These are phyloP conservation scores for Noccaea caerulescens DNA, from an alignment of 345 rosid genomes.

Conservation along the genomic window DNA sequence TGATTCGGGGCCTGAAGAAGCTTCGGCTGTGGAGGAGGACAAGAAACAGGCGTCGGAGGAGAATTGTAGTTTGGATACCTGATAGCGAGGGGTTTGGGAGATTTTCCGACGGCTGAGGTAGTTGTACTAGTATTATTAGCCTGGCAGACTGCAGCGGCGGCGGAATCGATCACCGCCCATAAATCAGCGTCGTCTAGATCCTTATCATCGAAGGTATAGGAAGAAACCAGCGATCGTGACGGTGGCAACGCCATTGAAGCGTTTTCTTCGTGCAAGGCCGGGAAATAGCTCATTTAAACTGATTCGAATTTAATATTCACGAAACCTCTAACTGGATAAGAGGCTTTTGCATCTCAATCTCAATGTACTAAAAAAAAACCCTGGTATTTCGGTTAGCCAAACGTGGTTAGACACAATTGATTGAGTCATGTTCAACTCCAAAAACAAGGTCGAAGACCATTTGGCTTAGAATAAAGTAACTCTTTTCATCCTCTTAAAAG, in stretches of 20 bases:
- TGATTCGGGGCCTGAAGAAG: conserved; percentile 43
- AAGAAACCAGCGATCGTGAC: conserved; percentile 35
- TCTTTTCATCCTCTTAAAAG: too few relatives aligned
- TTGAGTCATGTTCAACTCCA: too few relatives aligned
- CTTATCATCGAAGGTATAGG: conserved; percentile 67
- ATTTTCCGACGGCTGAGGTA: conserved; percentile 51
- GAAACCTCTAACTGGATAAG: too few relatives aligned
- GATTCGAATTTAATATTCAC: conserved; percentile 6
- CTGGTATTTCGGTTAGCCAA: not conserved
- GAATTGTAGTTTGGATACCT: conserved; percentile 60
- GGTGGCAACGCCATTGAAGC: conserved; percentile 43
- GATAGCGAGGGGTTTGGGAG: conserved; percentile 62
- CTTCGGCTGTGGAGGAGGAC: conserved; percentile 51
- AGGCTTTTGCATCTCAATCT: too few relatives aligned
- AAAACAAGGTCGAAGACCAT: too few relatives aligned
- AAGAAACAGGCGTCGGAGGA: conserved; percentile 58
- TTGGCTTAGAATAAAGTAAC: too few relatives aligned
- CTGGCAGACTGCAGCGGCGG: conserved; percentile 62
- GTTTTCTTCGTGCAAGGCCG: conserved; percentile 24
- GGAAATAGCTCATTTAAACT: conserved; percentile 10
- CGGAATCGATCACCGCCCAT: conserved; percentile 95
- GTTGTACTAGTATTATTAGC: not conserved
- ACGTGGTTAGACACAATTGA: not conserved
- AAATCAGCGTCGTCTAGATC: conserved; percentile 92
- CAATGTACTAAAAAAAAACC: too few relatives aligned